Base-by-base conservation (phyloP, 495 filamentous ascomycete genomes). In the Xanthoparmelia taractica region DNA sequence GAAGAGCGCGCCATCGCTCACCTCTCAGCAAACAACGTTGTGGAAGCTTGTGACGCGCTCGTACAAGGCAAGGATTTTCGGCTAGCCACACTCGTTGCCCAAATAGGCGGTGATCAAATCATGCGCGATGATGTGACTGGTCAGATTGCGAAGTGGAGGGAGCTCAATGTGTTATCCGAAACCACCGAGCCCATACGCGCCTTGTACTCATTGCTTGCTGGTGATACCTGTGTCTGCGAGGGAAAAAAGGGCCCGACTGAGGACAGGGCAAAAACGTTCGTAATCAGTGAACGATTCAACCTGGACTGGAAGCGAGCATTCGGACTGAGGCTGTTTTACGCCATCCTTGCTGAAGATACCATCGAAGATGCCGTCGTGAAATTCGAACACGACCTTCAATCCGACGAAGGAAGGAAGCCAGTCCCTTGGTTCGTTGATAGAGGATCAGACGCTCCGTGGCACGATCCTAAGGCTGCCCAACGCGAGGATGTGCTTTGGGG, bases 301-400 rank as follows among this genome's bases (percentile, higher is more conserved):
- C 77, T 98, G 38, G 87, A 95, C 71, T 98, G 94, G 94, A 83
- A 87, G 73, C 91, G 94, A 67, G 87, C 91, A 1, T 96, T 98
- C 71, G 95, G 90, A 18, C 80, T 98, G 27, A 84, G 92, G 57
- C 80, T 97, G 12, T 96, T 88, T 85, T 97, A 96, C 72, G 84
- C 82, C 45, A 89, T 85, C 50, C 77, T 80, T 13, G 78, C 84
- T 34, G 80, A 86, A 55, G 84, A 90, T 41, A 78, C 83, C 45
- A 78, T 96, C 40, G 83, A 87, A 59, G 78, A 76, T 56, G 92
- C 91, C 13, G 84, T 96, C 25, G 73, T 79, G 34, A 81, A 80
- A 23, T 96, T 87, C 73, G 75, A 80, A 54, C 70, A 84, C 31
- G 89, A 96, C 68, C 76, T 96, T 8, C 77, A 69, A 20, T 63